phyloP scores from a whole-genome alignment of 768 basidiomycete species.

The Suillus subluteus region DNA sequence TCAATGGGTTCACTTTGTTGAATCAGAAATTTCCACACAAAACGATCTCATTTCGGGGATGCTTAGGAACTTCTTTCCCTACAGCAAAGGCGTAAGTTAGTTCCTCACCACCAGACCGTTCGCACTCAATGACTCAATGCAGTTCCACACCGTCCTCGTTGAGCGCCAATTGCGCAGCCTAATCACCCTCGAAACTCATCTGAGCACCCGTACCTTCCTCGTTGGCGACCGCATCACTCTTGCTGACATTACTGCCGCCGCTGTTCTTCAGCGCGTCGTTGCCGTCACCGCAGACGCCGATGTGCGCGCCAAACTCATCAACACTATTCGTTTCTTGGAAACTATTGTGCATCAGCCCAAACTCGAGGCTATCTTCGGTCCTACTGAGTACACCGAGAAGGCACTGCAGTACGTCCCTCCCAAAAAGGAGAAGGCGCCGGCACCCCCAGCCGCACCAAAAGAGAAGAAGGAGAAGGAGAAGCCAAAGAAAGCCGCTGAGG shows the following conservation, averaged over 20 bases:
- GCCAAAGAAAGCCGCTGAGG: constrained; percentile 55
- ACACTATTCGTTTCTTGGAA: constrained; percentile 83
- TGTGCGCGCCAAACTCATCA: constrained; percentile 67
- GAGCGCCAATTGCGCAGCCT: constrained; percentile 64
- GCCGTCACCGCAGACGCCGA: constrained; percentile 64
- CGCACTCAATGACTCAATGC: constrained; percentile 6
- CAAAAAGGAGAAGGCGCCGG: constrained; percentile 62
- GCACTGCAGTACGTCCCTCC: constrained; percentile 72
- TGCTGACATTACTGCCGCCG: constrained; percentile 80
- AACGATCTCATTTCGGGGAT: constrained; percentile 45
- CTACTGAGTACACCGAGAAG: constrained; percentile 67
- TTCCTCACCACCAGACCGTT: neutral
- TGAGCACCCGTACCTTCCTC: constrained; percentile 83
- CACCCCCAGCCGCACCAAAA: constrained; percentile 46
- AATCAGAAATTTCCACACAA: constrained; percentile 58
- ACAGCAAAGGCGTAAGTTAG: constrained; percentile 79
- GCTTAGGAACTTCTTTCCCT: constrained; percentile 58
- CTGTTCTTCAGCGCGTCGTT: constrained; percentile 57
- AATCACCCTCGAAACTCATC: constrained; percentile 70
- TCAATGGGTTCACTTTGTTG: constrained; percentile 82
- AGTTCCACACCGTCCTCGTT: constrained; percentile 61
- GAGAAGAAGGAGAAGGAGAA: constrained; percentile 72
- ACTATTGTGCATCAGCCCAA: constrained; percentile 86
- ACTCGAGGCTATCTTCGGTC: constrained; percentile 68
- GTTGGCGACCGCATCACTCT: constrained; percentile 94